Evolutionary conservation across 192 early-diverging fungal species (phyloP).

Genomic region (Backusella psychrophila): DNA sequence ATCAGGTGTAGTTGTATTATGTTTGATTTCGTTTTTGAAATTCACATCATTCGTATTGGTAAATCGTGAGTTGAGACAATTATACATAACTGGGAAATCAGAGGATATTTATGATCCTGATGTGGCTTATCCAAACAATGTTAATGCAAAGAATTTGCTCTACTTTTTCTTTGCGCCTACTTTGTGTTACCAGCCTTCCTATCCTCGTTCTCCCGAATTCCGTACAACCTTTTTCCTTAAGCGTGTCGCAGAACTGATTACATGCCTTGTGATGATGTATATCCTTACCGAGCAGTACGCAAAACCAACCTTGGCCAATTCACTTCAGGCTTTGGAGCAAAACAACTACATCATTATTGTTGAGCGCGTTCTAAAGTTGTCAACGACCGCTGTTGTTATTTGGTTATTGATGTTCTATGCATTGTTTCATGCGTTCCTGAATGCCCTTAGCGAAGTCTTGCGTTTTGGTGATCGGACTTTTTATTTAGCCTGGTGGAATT

Average conservation of each 20-base stretch:
- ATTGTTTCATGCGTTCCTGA: slow-evolving; percentile 79
- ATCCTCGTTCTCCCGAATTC: slow-evolving; percentile 68
- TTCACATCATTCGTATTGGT: slow-evolving; percentile 76
- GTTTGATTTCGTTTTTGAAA: slow-evolving; percentile 77
- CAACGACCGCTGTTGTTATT: slow-evolving; percentile 68
- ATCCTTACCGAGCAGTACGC: slow-evolving; percentile 79
- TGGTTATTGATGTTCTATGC: slow-evolving; percentile 93
- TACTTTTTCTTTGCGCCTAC: slow-evolving; percentile 86
- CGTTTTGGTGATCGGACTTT: slow-evolving; percentile 88
- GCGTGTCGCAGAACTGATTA: slow-evolving; percentile 69
- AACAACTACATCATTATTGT: slow-evolving; percentile 61
- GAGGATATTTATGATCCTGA: slow-evolving; percentile 46
- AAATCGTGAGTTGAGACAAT: slow-evolving; percentile 68
- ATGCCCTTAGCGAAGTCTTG: slow-evolving; percentile 78
- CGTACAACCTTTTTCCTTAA: slow-evolving; percentile 75
- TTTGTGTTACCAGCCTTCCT: slow-evolving; percentile 84
- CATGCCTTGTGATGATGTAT: slow-evolving; percentile 72
- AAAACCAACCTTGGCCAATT: slow-evolving; percentile 76
- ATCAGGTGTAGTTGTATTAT: slow-evolving; percentile 55
- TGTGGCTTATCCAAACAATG: slow-evolving; percentile 69
- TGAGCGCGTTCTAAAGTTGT: slow-evolving; percentile 88
- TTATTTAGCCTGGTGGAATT: slow-evolving; percentile 92
- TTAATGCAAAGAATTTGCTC: slow-evolving; percentile 58
- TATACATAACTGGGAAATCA: slow-evolving; percentile 30
- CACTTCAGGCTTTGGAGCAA: slow-evolving; percentile 69